Evolutionary conservation across 2,329 filamentous ascomycete species (phyloP).

Genomic region (Sphaerulina vaccinii): DNA sequence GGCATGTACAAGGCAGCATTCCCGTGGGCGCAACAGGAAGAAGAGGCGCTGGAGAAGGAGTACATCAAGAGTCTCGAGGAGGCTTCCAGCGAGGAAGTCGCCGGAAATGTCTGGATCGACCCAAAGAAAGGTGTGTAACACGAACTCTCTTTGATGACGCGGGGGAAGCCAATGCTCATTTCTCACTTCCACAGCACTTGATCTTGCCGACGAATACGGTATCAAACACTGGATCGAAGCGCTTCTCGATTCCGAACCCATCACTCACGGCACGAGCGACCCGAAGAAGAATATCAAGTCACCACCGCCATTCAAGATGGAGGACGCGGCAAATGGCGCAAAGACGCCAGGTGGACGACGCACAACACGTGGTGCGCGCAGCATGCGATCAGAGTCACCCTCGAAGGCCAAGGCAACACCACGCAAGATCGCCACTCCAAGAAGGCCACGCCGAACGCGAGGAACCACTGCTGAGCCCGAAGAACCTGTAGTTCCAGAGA

Average conservation of each 20-base stretch:
- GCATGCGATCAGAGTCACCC: constrained; percentile 60
- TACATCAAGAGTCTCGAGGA: constrained; percentile 80
- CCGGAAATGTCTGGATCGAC: constrained; percentile 94
- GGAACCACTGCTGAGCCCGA: constrained; percentile 34
- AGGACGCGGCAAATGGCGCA: constrained; percentile 32
- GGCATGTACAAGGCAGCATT: constrained; percentile 93
- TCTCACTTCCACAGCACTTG: constrained; percentile 62
- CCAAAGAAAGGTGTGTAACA: constrained; percentile 62
- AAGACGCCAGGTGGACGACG: constrained; percentile 21
- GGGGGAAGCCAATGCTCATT: constrained; percentile 4
- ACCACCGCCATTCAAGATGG: constrained; percentile 69
- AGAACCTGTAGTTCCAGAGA: constrained; percentile 30
- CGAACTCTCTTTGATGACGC: neutral
- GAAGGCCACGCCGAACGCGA: constrained; percentile 51
- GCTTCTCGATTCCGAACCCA: constrained; percentile 84
- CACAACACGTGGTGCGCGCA: constrained; percentile 46
- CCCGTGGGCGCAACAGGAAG: constrained; percentile 63
- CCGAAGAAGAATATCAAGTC: constrained; percentile 66
- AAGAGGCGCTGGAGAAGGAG: constrained; percentile 73
- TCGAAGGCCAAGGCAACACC: constrained; percentile 45
- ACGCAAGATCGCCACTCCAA: constrained; percentile 52
- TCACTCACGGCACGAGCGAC: constrained; percentile 64
- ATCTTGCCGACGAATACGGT: constrained; percentile 81
- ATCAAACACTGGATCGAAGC: constrained; percentile 86
- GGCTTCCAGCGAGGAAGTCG: constrained; percentile 87